Evolutionary conservation across 306 rosid species (phyloP), one percentile per base, ranked within the genome.

Genomic region (Pueraria montana): DNA sequence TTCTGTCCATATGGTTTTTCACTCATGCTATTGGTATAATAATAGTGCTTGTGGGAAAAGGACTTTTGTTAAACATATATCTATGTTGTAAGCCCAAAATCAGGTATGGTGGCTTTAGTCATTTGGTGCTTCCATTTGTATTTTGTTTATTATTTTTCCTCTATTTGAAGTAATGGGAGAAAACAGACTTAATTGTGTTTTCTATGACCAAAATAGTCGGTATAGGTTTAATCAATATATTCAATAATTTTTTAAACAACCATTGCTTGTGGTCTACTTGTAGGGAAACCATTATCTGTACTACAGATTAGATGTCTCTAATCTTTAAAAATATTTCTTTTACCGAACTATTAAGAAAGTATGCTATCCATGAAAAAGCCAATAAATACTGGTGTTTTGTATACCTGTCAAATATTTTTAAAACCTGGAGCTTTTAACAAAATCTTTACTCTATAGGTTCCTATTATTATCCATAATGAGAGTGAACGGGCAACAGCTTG

Each of bases 381-480:
- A 50, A 21, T 52, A 32, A 65, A 77, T 7, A 11, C 13, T 71
- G 38, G 40, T 17, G 46, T 58, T 46, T 24, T 43, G 62, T 3
- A 45, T 43, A 32, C 5, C 27, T 38, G 49, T 16, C 11, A 48
- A 59, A 40, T 40, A 49, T 17, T 45, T 18, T n/a, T 46, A 65
- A 21, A 77, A 72, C 34, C 23, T 72, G 78, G 73, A 23, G 45
- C 11, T 85, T 48, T 85, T 85, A 21, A 82, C 74, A 63, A 26
- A 20, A 49, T 56, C 53, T 70, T 79, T 61, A 58, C 77, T 76
- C 43, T 65, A 38, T 50, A 96, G 98, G 96, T 94, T 87, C 98
- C 98, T 10, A 86, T 96, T 27, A 82, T 96, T 72, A 67, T 94
- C 67, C 98, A 96, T 77, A 84, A 89, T 30, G 99, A 96, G 87